Base-by-base conservation (phyloP, 2,329 filamentous ascomycete species). In the Alternaria solani region DNA sequence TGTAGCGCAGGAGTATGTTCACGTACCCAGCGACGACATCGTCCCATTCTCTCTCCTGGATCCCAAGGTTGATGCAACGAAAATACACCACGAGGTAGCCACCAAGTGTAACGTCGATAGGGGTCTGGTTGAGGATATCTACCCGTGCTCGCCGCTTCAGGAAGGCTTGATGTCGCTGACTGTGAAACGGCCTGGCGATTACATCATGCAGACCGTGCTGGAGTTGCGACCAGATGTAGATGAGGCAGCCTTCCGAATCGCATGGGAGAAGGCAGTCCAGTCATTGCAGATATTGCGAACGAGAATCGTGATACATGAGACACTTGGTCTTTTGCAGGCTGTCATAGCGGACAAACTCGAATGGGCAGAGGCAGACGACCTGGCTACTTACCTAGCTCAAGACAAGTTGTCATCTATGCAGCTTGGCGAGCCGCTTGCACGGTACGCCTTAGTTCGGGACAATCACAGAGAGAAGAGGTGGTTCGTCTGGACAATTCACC, bases 81-180 rank as follows among this genome's bases (percentile, higher is more conserved):
- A 14, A 16, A n/a, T n/a, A n/a, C 14, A n/a, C 34, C 14, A 38
- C 14, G 16, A 38, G 14, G 34, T 38, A 16, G 14, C 34, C 7
- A n/a, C 4, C 14, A 16, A 38, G 34, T 16, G 14, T 0, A 6
- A 1, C 14, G 6, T 38, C 34, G 34, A 38, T 38, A 16, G 14
- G 34, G 14, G 14, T 16, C 7, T 16, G 0, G 0, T 54, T 2
- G 56, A 51, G 3, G 26, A 34, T 18, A 71, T 85, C 0, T 87
- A 86, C 55, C 85, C 85, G 1, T 86, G 84, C 72, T 85, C 84
- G 0, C 81, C 84, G 0, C 75, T 86, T 1, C 85, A 88, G 60
- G 84, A 86, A 67, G 84, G 82, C 2, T 78, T 87, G 2, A 82
- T 87, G 77, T 83, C 84, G 0, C 70, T 87, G 6, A 84, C 85